Base-by-base conservation (phyloP, 257 asterid genomes). In the Solanum corneliomulleri region DNA sequence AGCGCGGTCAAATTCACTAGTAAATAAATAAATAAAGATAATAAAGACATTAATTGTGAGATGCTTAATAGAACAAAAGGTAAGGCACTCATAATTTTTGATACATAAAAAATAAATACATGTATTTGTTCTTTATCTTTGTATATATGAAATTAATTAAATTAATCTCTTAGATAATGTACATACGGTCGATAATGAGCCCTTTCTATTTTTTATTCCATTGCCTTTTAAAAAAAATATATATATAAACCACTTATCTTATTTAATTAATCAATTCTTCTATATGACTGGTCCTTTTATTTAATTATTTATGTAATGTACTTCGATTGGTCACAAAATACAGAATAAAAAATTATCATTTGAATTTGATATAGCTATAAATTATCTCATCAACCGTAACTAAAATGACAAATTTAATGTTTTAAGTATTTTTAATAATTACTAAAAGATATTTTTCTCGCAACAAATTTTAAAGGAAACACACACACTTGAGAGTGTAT, bases 401-500 rank as follows among this genome's bases (percentile, higher is more conserved):
- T 15, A 72, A 37, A 35, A 35, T 35, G 15, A 9, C 1, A 35
- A 10, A 0, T 72, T 72, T 18, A 72, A 72, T 18, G 23, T 71
- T 11, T 11, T 9, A 35, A 18, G 3, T 72, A 20, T 35, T 72
- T 72, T 2, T 2, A 35, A 9, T 33, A 33, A 35, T 10, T 33
- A 37, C 1, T 5, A 7, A 35, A 9, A 72, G 6, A 72, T 4
- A 1, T 35, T 18, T 1, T 29, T 71, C 9, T 33, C 0, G 2
- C 0, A 4, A 18, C 15, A 71, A 4, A 18, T 33, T 9, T 2
- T 20, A 33, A 35, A 37, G 23, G 0, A 0, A 10, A 72, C 37
- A 35, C 0, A 35, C 0, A 2, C 2, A 2, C 7, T 3, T 10
- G 11, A 1, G 0, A 72, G 2, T 5, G 23, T 15, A 31, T 3